These are phyloP conservation scores for Penicillium brevicompactum DNA, from an alignment of 2,329 filamentous ascomycete species.

Conservation along the genomic window DNA sequence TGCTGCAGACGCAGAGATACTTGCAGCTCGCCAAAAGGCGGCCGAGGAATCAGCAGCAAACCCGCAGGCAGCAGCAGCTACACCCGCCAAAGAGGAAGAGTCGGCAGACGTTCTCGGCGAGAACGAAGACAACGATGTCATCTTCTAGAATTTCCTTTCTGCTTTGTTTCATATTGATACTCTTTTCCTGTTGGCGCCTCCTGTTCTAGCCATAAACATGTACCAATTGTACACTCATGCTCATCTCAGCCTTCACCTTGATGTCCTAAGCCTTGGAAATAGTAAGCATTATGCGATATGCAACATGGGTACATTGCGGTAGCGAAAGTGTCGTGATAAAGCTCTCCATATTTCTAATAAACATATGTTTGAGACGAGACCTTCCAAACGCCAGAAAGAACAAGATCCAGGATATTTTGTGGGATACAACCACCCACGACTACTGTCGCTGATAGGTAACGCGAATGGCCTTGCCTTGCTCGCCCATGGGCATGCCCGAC, in stretches of 20 bases:
- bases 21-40: slow-evolving; percentile 49
- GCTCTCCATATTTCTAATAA: slow-evolving; percentile 18
- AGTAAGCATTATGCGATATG: slow-evolving; percentile 11
- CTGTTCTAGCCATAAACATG: slow-evolving; percentile 6
- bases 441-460: slow-evolving; percentile 91
- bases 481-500: slow-evolving; percentile 77
- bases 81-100: slow-evolving; percentile 42
- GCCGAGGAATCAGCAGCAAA: slow-evolving; percentile 60
- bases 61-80: slow-evolving; percentile 35
- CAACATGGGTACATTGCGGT: slow-evolving; percentile 1
- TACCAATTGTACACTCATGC: slow-evolving; percentile 14
- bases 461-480: slow-evolving; percentile 76
- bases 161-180: slow-evolving; percentile 24
- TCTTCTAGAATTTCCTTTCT: slow-evolving; percentile 61
- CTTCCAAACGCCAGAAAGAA: slow-evolving; percentile 35
- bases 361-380: slow-evolving; percentile 18
- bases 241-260: slow-evolving; percentile 1
- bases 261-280: slow-evolving; percentile 8
- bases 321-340: slow-evolving; percentile 1
- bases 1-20: slow-evolving; percentile 72
- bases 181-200: slow-evolving; percentile 13
- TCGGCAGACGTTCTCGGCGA: slow-evolving; percentile 71
- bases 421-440: slow-evolving; percentile 15
- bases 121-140: slow-evolving; percentile 80
- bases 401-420: slow-evolving; percentile 19